These are phyloP conservation scores for Hypoxylon rickii DNA, from an alignment of 495 filamentous ascomycete species.

Conservation along the genomic window DNA sequence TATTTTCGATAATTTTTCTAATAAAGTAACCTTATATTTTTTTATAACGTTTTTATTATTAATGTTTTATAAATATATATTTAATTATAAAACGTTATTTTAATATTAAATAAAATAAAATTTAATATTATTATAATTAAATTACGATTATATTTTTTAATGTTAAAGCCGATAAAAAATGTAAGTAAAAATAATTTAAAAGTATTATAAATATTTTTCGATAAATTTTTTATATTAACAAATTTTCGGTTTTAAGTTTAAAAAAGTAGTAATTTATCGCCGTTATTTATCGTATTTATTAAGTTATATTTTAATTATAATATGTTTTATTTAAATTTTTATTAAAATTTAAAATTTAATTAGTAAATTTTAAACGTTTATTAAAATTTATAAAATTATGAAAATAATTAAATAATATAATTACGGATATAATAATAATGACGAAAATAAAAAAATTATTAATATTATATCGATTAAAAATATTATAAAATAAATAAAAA, in stretches of 20 bases:
- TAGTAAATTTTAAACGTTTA: background rate
- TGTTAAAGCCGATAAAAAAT: background rate
- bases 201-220: background rate
- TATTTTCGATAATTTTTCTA: background rate
- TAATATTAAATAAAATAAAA: background rate
- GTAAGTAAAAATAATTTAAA: background rate
- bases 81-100: background rate
- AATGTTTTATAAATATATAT: background rate
- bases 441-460: slow-evolving; percentile 2
- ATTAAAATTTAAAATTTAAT: slow-evolving; percentile 3
- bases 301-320: slow-evolving; percentile 2
- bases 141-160: background rate
- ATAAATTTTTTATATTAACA: slow-evolving; percentile 6
- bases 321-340: slow-evolving; percentile 9
- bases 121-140: background rate
- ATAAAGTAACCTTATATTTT: background rate
- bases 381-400: background rate
- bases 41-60: slow-evolving; percentile 1
- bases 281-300: background rate
- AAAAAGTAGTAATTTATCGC: slow-evolving; percentile 1
- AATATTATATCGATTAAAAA: slow-evolving; percentile 4
- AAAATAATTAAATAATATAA: background rate
- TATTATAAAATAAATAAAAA: slow-evolving; percentile 4
- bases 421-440: slow-evolving; percentile 2
- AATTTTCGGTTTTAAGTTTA: background rate